phyloP scores from a whole-genome alignment of 257 asterid genomes.

The Penstemon davidsonii region DNA sequence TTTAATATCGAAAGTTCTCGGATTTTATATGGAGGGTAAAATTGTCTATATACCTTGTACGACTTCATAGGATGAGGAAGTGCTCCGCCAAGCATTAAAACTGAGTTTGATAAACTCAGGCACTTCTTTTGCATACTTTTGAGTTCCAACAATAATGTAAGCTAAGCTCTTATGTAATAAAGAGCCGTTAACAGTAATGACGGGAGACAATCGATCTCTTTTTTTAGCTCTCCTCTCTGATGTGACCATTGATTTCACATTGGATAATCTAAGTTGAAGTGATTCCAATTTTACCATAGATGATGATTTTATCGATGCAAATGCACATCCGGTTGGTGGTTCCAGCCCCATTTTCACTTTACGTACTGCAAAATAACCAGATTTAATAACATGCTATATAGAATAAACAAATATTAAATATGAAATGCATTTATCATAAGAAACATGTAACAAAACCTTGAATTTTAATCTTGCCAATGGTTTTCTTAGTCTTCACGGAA shows the following conservation, averaged over 20 bases:
- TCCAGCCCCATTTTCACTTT: conserved; percentile 86
- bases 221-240: conserved; percentile 68
- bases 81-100: conserved; percentile 65
- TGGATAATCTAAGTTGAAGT: conserved; percentile 60
- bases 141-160: conserved; percentile 60
- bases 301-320: conserved; percentile 62
- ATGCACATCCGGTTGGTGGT: conserved; percentile 84
- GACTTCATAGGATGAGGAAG: conserved; percentile 58
- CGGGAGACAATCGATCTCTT: conserved; percentile 58
- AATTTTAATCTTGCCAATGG: conserved; percentile 79
- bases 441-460: conserved; percentile 57
- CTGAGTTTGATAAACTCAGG: conserved; percentile 76
- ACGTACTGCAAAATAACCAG: conserved; percentile 57
- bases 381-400: not conserved
- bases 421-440: conserved; percentile 21
- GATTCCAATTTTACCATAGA: conserved; percentile 64
- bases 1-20: not conserved
- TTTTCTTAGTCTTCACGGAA: conserved; percentile 69
- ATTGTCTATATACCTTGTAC: conserved; percentile 60
- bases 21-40: not conserved
- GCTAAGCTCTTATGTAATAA: conserved; percentile 68
- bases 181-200: conserved; percentile 50
- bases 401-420: conserved; percentile 9
- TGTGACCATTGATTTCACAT: conserved; percentile 63
- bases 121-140: conserved; percentile 72